Base-by-base conservation (phyloP, 495 filamentous ascomycete genomes). In the Penicillium manginii region DNA sequence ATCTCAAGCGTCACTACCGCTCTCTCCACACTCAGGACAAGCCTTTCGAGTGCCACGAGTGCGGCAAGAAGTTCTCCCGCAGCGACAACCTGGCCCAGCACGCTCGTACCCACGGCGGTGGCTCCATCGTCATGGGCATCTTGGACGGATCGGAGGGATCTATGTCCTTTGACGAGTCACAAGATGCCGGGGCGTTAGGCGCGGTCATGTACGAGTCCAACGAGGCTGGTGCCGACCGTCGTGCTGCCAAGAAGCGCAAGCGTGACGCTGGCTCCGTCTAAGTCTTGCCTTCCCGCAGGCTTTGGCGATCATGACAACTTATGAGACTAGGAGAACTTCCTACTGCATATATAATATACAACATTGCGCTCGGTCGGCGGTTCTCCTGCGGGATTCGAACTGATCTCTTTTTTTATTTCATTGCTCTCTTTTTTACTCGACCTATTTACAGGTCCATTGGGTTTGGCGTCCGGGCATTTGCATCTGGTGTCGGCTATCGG, bases 21-120 rank as follows among this genome's bases (percentile, higher is more conserved):
- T 98, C 96, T 39, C 91, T 99, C 43, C 96, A 98, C 80, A 99
- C 96, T 2, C 87, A 96, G 64, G 94, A 98, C 58, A 99, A 99
- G 86, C 96, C 96, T 7, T 98, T 98, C 71, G 91, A 96, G 74
- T 99, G 96, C 78, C 78, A 85, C 58, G 93, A 98, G 77, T 99
- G 96, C 65, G 93, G 94, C 58, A 99, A 99, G 86, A 96, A 96
- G 80, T 99, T 98, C 80, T 98, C 94, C 1, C 90, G 96, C 56
- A 93, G 89, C 65, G 96, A 99, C 76, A 99, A 99, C 78, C 84
- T 99, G 21, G 88, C 91, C 31, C 96, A 99, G 75, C 96, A 99
- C 68, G 87, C 94, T 48, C 87, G 96, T 50, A 99, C 94, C 14
- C 96, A 99, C 65, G 96, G 91, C 46, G 86, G 86, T 50, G 91